Evolutionary conservation across 768 basidiomycete species (phyloP).

Genomic region (Suillus placidus): DNA sequence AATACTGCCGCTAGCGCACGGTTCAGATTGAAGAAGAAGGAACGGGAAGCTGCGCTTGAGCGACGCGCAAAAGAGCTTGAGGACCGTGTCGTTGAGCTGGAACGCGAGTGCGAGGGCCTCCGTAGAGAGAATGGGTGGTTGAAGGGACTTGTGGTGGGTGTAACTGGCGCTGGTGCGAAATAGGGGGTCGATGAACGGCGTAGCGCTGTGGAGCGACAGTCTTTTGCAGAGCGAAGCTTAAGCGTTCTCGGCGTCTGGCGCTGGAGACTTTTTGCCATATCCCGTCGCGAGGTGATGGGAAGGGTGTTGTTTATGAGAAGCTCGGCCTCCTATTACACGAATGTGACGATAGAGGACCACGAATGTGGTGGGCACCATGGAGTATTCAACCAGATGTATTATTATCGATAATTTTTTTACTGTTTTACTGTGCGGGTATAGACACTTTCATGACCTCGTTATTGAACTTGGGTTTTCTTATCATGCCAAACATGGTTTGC

Average conservation of each 20-base stretch:
- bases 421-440: too few species aligned
- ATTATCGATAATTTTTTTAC: constrained; percentile 1
- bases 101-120: constrained; percentile 88
- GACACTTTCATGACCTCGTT: not conserved
- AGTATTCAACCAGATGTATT: constrained; percentile 1
- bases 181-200: not conserved
- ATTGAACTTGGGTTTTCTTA: not conserved
- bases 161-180: constrained; percentile 52
- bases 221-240: not conserved
- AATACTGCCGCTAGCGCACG: constrained; percentile 94
- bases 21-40: constrained; percentile 95
- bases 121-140: constrained; percentile 92
- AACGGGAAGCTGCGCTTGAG: constrained; percentile 89
- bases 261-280: not conserved
- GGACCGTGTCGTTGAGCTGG: constrained; percentile 74
- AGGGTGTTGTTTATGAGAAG: not conserved
- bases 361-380: not conserved
- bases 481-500: not conserved
- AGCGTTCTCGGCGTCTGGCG: not conserved
- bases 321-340: not conserved
- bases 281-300: constrained; percentile 10
- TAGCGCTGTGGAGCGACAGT: not conserved
- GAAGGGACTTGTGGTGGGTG: constrained; percentile 86
- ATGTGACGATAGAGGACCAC: not conserved
- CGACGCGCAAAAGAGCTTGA: constrained; percentile 84